Evolutionary conservation across 2,329 filamentous ascomycete species (phyloP), one percentile per base, ranked within the genome.

Genomic region (Venturia asperata): DNA sequence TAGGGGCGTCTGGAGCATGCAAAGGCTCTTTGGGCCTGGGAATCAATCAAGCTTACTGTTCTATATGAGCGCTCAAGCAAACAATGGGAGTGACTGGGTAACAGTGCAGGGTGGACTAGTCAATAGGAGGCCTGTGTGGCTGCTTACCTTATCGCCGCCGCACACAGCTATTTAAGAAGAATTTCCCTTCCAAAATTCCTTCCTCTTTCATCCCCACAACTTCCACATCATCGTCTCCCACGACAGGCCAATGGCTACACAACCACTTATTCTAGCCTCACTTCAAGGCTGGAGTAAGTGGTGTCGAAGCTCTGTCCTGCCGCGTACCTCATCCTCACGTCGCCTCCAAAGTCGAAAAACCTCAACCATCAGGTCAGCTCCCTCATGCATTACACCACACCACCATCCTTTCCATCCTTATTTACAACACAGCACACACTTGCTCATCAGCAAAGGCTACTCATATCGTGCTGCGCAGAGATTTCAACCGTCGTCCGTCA

Each of bases 11-110:
- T n/a, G 30, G 52, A 58, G 37, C 19, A 34, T 37, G 27, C 6
- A 27, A 37, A 27, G 52, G 4, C 15, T 58, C 30, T 58, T 37
- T 58, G 52, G 30, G 27, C 17, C 17, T 21, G 0, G 19, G 30
- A 58, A 37, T 37, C 52, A 58, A 58, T 37, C 52, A 58, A 58
- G 52, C 52, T 58, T 58, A 58, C 52, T 34, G 3, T 58, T 58
- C 52, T 58, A 19, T 19, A 58, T 58, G 52, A 15, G 1, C 27
- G 13, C 37, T 9, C 52, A 2, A 34, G 30, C 52, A 37, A 58
- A 19, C 30, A n/a, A 34, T 21, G 19, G 27, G 27, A 58, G 19
- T 10, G 27, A 58, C 17, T 37, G 30, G 30, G 17, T 1, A 37
- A 58, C 30, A 37, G 27, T 58, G 27, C 52, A 58, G 5, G 52